Base-by-base conservation (phyloP, 1,284 basidiomycete species). In the Ceraceosorus guamensis region DNA sequence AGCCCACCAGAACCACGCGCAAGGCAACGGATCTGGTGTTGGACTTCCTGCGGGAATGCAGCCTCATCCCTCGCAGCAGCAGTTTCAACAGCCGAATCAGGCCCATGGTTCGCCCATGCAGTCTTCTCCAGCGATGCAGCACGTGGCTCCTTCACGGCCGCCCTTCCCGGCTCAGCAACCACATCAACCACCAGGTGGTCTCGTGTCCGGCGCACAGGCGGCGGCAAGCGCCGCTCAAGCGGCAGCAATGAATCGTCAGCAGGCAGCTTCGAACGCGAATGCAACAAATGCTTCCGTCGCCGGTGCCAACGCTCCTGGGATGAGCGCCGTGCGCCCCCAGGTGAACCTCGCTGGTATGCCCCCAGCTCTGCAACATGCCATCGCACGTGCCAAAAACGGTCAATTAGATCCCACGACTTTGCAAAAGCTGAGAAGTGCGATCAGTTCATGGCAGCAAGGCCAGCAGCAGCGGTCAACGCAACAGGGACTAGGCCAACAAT, bases 131-230 rank as follows among this genome's bases (percentile, higher is more conserved):
- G n/a, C 7, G n/a, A n/a, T 18, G 51, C 41, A 7, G 10, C 45
- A 50, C 3, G 11, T 7, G n/a, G 51, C 7, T 45, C 43, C 16
- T 53, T 53, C 37, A n/a, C 6, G 24, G 24, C 24, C 24, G 24
- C 24, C 24, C 24, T 24, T 24, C 24, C 24, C 24, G 24, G 24
- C 39, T 41, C 39, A 16, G 39, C 39, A 16, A 16, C 39, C 39
- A 35, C 37, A 31, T 8, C 46, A 33, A 46, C 52, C 44, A 53
- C 6, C 10, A 33, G 52, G 43, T 24, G 41, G 52, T 13, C 8
- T 44, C 16, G 46, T 53, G 14, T 53, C 52, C n/a, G 52, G 52
- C 16, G 52, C 52, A 31, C 52, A 53, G 48, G 52, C 52, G 8
- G 52, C 52, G 8, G 52, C 52, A n/a, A 46, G 45, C 33, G 52